Evolutionary conservation across 2,329 filamentous ascomycete species (phyloP).

Genomic region (Talaromyces sp.): DNA sequence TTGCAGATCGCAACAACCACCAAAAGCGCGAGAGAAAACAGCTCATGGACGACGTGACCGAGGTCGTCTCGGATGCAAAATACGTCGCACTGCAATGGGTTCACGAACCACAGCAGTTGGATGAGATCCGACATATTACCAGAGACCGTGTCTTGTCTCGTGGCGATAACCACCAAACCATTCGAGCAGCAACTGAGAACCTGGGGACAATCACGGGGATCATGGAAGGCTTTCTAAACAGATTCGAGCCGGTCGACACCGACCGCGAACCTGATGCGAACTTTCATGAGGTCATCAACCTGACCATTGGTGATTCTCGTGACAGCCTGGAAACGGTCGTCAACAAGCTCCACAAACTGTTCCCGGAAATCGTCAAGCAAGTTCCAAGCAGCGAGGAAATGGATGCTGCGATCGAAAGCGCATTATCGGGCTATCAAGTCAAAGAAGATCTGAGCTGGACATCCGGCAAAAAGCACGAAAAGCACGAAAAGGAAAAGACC

Average conservation of each 20-base stretch:
- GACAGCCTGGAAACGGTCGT: constrained; percentile 80
- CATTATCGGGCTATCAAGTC: constrained; percentile 71
- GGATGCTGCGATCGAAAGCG: constrained; percentile 70
- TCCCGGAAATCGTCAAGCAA: constrained; percentile 62
- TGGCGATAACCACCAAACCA: constrained; percentile 96
- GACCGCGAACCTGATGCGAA: constrained; percentile 65
- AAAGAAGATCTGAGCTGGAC: constrained; percentile 67
- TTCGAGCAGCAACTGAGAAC: constrained; percentile 73
- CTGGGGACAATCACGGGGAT: constrained; percentile 72
- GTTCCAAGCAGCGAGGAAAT: constrained; percentile 69
- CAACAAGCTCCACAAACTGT: constrained; percentile 63
- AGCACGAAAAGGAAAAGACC: constrained; percentile 17
- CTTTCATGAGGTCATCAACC: constrained; percentile 79
- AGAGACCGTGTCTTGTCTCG: constrained; percentile 72
- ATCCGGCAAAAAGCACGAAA: constrained; percentile 40
- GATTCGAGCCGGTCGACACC: constrained; percentile 73
- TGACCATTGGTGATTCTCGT: constrained; percentile 76
- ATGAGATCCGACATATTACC: constrained; percentile 68
- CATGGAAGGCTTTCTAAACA: constrained; percentile 87
- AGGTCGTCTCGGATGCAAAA: constrained; percentile 55
- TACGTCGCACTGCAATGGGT: constrained; percentile 86
- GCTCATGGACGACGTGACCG: constrained; percentile 70
- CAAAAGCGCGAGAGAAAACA: constrained; percentile 82
- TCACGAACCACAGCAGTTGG: constrained; percentile 64
- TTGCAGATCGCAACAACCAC: constrained; percentile 93